Base-by-base conservation (phyloP, 768 basidiomycete genomes). In the Hydnomerulius pinastri region DNA sequence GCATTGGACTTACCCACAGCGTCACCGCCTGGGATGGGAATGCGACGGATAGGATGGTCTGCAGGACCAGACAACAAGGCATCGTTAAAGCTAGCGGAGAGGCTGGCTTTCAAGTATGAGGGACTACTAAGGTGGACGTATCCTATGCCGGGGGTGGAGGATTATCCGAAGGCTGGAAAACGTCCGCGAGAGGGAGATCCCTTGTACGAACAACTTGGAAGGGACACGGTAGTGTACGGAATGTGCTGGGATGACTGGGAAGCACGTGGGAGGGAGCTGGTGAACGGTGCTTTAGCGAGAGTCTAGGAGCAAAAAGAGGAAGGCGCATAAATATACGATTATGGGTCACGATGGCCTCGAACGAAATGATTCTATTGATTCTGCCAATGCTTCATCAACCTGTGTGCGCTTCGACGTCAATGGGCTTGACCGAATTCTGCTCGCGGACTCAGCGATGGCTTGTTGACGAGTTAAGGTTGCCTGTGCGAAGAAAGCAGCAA, bases 401-500 rank as follows among this genome's bases (percentile, higher is more conserved):
- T 58, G 25, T 11, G 45, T 10, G 39, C 40, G 6, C 32, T 41
- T 55, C 11, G 50, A 6, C 15, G 21, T 47, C n/a, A 51, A 42
- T 7, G 55, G 45, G 23, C 12, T 11, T 13, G 41, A 13, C 30
- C 57, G 58, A 23, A 43, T 3, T 12, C 44, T 32, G 9, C n/a
- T 39, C 5, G 55, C 30, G 7, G 51, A 57, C 43, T 62, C 58
- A 21, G 48, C 51, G 3, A 75, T 33, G n/a, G 68, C 73, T 45
- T 66, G 60, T 10, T 53, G 65, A 37, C 73, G 63, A 12, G 58
- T 62, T 15, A 60, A 42, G 18, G 61, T 59, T 15, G 70, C 67
- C 43, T 75, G 73, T 17, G 53, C 59, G 25, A 74, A 61, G 7
- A 75, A 63, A 4, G 53, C 62, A 29, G 46, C 62, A 9, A 74